Evolutionary conservation across 1,284 basidiomycete species (phyloP), one percentile per base, ranked within the genome.

Genomic region (Gomphus sp.): DNA sequence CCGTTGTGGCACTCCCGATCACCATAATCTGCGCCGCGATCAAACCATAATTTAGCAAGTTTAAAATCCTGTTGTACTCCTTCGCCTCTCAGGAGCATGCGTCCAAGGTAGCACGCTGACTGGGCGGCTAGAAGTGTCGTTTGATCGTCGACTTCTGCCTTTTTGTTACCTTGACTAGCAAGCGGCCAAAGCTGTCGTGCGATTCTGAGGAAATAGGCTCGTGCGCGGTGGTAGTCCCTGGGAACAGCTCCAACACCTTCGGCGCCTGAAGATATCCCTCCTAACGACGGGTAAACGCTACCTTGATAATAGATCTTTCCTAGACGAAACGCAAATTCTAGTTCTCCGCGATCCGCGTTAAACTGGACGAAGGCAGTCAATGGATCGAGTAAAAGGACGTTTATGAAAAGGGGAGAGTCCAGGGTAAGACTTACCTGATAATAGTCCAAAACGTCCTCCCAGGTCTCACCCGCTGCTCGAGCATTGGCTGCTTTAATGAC

Each of bases 271-370:
- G 81, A 81, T 37, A 90, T 82, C 3, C 92, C 92, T 9, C 89
- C 88, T 7, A 76, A 71, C 7, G 80, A 74, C 4, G 79, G 76
- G 67, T 94, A 94, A 37, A 95, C 86, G 55, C 87, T 92, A 10
- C 94, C 94, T 67, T 93, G 89, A 68, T 98, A 98, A 74, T 88
- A 95, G n/a, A 96, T 88, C 70, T 91, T 87, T 14, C 92, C 94
- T 2, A 98, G 80, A 25, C 89, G 84, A 69, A 89, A 91, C 0
- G 92, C 90, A 68, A 91, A 95, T 63, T 87, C 82, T 52, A 83
- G 82, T 66, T 93, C 91, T 16, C 89, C 90, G 16, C 92, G 83
- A 66, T 97, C 92, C 12, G 94, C 91, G 60, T 95, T 94, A 72
- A 94, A 98, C 88, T 92, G 56, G 22, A 7, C 25, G 50, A 34